Evolutionary conservation across 1,284 basidiomycete species (phyloP), one percentile per base, ranked within the genome.

Genomic region (Wallemia ichthyophaga): DNA sequence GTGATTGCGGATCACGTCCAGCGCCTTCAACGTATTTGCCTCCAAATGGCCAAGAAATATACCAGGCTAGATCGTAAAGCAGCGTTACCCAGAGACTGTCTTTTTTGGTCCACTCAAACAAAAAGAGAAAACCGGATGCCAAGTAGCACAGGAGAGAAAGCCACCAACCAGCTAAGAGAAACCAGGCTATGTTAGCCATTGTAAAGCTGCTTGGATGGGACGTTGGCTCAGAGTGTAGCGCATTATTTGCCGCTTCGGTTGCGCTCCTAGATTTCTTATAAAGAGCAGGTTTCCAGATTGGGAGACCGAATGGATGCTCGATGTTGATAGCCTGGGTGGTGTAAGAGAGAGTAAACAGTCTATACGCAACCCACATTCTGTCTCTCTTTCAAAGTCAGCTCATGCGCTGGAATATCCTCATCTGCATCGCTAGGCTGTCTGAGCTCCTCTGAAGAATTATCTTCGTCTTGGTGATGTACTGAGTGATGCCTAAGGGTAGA

Each of bases 221-320:
- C 21, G 87, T 91, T 0, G 94, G 94, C 37, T 85, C 77, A 19
- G 83, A 80, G 69, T 98, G 94, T 1, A 98, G 77, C 0, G 85
- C 94, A 60, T 83, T 80, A 70, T 99, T 94, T 48, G 94, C 94
- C 69, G 89, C 82, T 60, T 91, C 83, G 54, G 92, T 95, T 64
- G 98, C 85, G 1, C 91, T 89, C 57, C 94, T 82, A 26, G 85
- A 85, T 70, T 99, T 99, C 72, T 94, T 92, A 79, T 99, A 99
- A 59, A 99, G 71, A 0, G 94, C 94, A 15, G 94, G 94, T 71
- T 99, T 99, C 94, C 94, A 98, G 68, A 99, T 96, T 56, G 88
- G 94, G 63, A 99, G 76, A 75, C 94, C 94, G 70, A 99, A 98
- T 5, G 94, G 94, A 70, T 99, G 94, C 69, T 95, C 88, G 68